Conservation (phyloP, 768 basidiomycete species). For the Tulasnella sp. region DNA sequence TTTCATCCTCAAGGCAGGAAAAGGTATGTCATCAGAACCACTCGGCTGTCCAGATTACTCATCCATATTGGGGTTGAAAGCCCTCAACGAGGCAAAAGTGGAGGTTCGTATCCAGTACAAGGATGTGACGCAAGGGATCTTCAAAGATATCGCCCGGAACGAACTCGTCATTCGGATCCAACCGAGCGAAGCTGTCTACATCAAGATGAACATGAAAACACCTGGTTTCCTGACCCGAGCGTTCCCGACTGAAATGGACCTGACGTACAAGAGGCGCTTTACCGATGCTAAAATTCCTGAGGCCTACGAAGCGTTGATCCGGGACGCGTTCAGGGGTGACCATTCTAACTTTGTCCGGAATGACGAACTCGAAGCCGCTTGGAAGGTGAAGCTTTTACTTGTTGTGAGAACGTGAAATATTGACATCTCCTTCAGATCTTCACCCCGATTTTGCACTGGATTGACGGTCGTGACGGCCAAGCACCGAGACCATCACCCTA, state of each 20-base stretch:
- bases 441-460: constrained; percentile 92
- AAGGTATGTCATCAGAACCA: constrained; percentile 41
- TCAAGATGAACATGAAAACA: constrained; percentile 92
- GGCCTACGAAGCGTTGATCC: constrained; percentile 89
- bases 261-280: constrained; percentile 96
- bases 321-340: constrained; percentile 94
- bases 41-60: background rate
- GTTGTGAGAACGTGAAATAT: background rate
- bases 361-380: constrained; percentile 93
- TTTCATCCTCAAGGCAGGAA: constrained; percentile 96
- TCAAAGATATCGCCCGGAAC: constrained; percentile 90
- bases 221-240: constrained; percentile 85
- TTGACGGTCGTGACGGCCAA: constrained; percentile 61
- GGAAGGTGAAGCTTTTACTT: constrained; percentile 56
- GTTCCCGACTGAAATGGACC: constrained; percentile 93
- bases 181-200: constrained; percentile 89
- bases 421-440: constrained; percentile 48
- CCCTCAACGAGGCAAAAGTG: constrained; percentile 96
- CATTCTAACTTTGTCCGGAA: constrained; percentile 98
- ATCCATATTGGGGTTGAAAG: constrained; percentile 31
- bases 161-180: constrained; percentile 97
- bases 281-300: constrained; percentile 84
- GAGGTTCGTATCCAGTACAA: constrained; percentile 98
- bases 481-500: constrained; percentile 65
- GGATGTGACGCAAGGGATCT: constrained; percentile 93